Base-by-base conservation (phyloP, 2,329 filamentous ascomycete species). In the Fusarium sp. region DNA sequence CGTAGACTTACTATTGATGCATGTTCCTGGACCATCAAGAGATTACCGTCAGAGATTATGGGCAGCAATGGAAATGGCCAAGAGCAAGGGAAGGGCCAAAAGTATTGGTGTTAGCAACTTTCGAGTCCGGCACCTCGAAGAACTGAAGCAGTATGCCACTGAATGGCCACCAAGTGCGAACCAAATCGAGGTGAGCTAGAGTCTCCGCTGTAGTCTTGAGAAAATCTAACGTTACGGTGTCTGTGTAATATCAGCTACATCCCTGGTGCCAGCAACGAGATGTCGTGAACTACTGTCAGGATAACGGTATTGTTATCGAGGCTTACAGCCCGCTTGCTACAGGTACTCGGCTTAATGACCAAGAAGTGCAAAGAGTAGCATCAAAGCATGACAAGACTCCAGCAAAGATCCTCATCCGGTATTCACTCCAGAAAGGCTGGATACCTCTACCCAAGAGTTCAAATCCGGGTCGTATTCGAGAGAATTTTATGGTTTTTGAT, bases 81-180 rank as follows among this genome's bases (percentile, higher is more conserved):
- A 89, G 67, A 82, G 85, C 20, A 87, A 90, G 72, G 91, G 91
- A 10, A 89, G 86, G 73, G 86, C 89, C 47, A 90, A 86, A 81
- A 87, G 87, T 42, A 93, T 94, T 76, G 92, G 93, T 1, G 92
- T 94, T 59, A 93, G 91, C 80, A 94, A 94, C 78, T 94, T 89
- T 76, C 90, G 91, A 6, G 87, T 91, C 54, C 85, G 87, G 48
- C 90, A 93, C 78, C 88, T 94, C 30, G 89, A 94, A 78, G 90
- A 92, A 81, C 86, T 94, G 84, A 91, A 89, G 80, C 80, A 81
- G 35, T 91, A 90, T 80, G 91, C 91, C n/a, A 87, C 86, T 53
- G 82, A 89, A 6, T 93, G 88, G 87, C 92, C 92, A 55, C 92
- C 92, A n/a, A 87, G 89, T 51, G 90, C 93, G 12, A 93, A 94